Base-by-base conservation (phyloP, 2,329 filamentous ascomycete species). In the Aspergillus versicolor region DNA sequence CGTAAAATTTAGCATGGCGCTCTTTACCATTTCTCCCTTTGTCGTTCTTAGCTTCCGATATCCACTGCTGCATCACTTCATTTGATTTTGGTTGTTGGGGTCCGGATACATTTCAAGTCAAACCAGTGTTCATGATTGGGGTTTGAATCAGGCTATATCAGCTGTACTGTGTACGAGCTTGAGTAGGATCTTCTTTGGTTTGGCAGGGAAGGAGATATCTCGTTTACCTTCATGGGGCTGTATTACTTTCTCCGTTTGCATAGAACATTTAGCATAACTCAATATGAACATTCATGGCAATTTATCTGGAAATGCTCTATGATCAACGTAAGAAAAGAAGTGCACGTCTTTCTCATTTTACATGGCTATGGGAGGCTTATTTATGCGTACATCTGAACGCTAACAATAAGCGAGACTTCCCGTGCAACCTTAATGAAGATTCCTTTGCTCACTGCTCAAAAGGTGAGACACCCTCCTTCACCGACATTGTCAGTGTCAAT, bases 1-100 rank as follows among this genome's bases (percentile, higher is more conserved):
- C 27, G 45, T 54, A 47, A 57, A 60, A 51, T 59, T 67, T 68
- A 72, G 69, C 69, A 67, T 71, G 60, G 65, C 70, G 69, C 67
- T 63, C 64, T 55, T 68, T 60, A 68, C 61, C 59, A 68, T 58
- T 61, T 63, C 62, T 63, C 51, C 34, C 50, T 52, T 55, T 65
- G 57, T 62, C 52, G 44, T 44, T 34, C 17, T 32, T 54, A 48
- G 19, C 34, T 11, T 56, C 61, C 63, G 66, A 72, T 71, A 71
- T 71, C 67, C 65, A 65, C 56, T 64, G 59, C 62, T 63, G 64
- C 63, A 61, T 62, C 54, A 52, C 22, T 11, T 55, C 62, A 15
- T 60, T 61, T 59, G 54, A 59, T 56, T 57, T 61, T 46, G 54
- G 41, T 41, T 42, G 44, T 54, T 55, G 34, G 45, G 27, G 34